Conservation (phyloP, 768 basidiomycete species). For the Brasilioporus rufonigricans region DNA sequence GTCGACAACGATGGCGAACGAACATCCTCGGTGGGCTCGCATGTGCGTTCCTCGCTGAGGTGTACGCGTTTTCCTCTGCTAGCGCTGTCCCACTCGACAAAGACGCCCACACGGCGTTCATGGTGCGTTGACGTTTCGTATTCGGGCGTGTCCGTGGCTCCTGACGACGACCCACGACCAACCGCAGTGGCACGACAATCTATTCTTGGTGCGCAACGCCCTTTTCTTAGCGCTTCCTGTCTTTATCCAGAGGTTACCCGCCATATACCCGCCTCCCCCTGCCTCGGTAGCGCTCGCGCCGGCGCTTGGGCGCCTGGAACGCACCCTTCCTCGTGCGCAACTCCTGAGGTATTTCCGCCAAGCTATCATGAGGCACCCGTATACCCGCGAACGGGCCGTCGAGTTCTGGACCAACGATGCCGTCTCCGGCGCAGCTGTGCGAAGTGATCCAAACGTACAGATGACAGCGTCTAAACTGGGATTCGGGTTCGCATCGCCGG, state of each 20-base stretch:
- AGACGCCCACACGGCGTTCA: slow-evolving; percentile 36
- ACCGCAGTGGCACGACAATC: slow-evolving; percentile 62
- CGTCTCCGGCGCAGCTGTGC: slow-evolving; percentile 48
- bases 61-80: slow-evolving; percentile 49
- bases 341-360: slow-evolving; percentile 56
- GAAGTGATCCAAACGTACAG: slow-evolving; percentile 47
- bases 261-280: slow-evolving; percentile 28
- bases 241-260: slow-evolving; percentile 43
- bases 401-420: slow-evolving; percentile 61
- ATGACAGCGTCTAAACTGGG: slow-evolving; percentile 46
- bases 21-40: slow-evolving; percentile 48
- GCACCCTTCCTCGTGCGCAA: slow-evolving; percentile 45
- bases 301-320: slow-evolving; percentile 32
- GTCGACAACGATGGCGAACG: slow-evolving; percentile 43
- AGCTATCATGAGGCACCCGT: slow-evolving; percentile 53
- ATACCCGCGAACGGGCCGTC: slow-evolving; percentile 43
- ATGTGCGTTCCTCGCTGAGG: slow-evolving; percentile 49
- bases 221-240: slow-evolving; percentile 60
- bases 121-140: slow-evolving; percentile 31
- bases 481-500: slow-evolving; percentile 33
- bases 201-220: slow-evolving; percentile 51
- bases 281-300: slow-evolving; percentile 27
- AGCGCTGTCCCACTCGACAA: slow-evolving; percentile 46
- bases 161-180: neutral
- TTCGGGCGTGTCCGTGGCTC: neutral